phyloP scores from a whole-genome alignment of 164 flowering plant genomes.

The Santalum album region DNA sequence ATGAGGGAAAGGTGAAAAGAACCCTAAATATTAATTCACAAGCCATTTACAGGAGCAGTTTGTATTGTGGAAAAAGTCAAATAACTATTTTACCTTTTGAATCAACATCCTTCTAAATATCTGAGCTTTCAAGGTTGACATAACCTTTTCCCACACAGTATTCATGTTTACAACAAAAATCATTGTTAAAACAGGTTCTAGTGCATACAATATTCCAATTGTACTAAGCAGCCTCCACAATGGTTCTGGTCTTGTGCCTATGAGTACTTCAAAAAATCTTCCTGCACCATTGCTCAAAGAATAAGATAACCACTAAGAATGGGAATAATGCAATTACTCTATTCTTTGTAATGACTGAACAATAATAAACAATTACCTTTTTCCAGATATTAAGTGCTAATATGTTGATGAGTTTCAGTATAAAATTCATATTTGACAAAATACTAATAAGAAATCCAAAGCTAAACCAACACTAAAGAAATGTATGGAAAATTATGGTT shows the following conservation, averaged over 20 bases:
- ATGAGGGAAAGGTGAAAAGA: too few relatives aligned
- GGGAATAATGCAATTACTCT: too few relatives aligned
- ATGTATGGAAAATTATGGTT: too few relatives aligned
- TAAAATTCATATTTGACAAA: too few relatives aligned
- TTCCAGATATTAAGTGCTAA: too few relatives aligned
- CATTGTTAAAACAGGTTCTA: conserved; percentile 87
- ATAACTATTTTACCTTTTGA: conserved; percentile 58
- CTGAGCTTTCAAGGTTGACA: conserved; percentile 71
- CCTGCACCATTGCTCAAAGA: conserved; percentile 33
- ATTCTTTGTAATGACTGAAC: too few relatives aligned
- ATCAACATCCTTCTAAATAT: conserved; percentile 73
- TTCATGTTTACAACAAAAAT: conserved; percentile 72
- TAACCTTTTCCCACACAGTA: conserved; percentile 83
- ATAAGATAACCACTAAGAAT: not conserved
- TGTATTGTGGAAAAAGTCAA: not conserved
- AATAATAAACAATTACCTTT: too few relatives aligned
- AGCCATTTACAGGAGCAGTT: not conserved
- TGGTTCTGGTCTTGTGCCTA: conserved; percentile 72
- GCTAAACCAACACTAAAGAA: too few relatives aligned
- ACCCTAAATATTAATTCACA: not conserved
- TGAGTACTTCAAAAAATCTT: conserved; percentile 76
- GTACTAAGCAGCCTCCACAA: conserved; percentile 64
- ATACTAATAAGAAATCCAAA: too few relatives aligned
- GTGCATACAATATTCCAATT: conserved; percentile 51
- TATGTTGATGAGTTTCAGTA: too few relatives aligned